phyloP scores from a whole-genome alignment of 1,284 basidiomycete genomes.

The Leccinum subrobustum region DNA sequence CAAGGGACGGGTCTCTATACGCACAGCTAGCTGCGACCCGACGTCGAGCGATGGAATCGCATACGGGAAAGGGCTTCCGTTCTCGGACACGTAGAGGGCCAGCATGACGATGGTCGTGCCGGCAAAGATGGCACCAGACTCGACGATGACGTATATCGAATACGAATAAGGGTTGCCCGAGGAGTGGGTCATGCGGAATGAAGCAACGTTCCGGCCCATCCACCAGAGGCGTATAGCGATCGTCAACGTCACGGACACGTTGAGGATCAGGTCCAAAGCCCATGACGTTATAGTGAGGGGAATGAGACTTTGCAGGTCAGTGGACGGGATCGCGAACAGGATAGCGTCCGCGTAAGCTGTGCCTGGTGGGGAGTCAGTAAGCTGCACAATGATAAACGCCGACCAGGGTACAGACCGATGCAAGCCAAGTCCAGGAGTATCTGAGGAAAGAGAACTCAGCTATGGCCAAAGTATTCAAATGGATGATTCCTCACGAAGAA shows the following conservation, averaged over 20 bases:
- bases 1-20: background rate
- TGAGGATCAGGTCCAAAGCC: constrained; percentile 16
- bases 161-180: constrained; percentile 13
- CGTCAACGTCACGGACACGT: constrained; percentile 17
- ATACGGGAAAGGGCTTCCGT: constrained; percentile 16
- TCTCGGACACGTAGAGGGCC: constrained; percentile 12
- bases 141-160: constrained; percentile 17
- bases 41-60: constrained; percentile 18
- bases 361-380: constrained; percentile 5
- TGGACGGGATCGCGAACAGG: constrained; percentile 12
- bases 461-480: background rate
- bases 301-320: constrained; percentile 6
- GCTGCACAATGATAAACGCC: background rate
- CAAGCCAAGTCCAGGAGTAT: constrained; percentile 18
- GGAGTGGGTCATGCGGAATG: constrained; percentile 4
- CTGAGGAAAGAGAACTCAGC: constrained; percentile 5
- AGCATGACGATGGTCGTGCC: constrained; percentile 15
- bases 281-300: constrained; percentile 16
- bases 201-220: constrained; percentile 13
- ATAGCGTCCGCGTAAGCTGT: constrained; percentile 15
- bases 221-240: constrained; percentile 20
- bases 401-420: constrained; percentile 11
- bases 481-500: constrained; percentile 7
- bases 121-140: constrained; percentile 17
- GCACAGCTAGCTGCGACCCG: constrained; percentile 16